Conservation (phyloP, 441 rosid species). For the Jatropha podagrica region DNA sequence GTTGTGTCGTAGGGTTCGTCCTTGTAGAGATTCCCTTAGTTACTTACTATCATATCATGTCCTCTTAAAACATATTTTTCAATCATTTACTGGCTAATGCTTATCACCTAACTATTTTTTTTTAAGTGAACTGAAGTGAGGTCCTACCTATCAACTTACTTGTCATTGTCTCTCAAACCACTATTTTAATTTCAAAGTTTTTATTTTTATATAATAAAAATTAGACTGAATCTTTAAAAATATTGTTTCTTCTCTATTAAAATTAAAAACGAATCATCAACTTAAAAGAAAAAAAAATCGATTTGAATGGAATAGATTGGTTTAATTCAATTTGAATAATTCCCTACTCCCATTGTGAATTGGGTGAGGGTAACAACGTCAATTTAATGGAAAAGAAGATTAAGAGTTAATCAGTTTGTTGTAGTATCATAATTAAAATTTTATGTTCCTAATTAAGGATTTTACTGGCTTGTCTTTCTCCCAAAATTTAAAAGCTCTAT, state of each 20-base stretch:
- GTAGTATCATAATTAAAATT: neutral
- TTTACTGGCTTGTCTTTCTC: too few relatives aligned
- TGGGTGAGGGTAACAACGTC: neutral
- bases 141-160: neutral
- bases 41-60: neutral
- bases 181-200: too few relatives aligned
- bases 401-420: neutral
- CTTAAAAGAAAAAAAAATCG: too few relatives aligned
- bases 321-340: too few relatives aligned
- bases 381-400: neutral
- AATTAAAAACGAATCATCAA: too few relatives aligned
- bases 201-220: too few relatives aligned
- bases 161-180: neutral
- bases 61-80: neutral
- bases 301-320: too few relatives aligned
- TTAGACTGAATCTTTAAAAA: too few relatives aligned
- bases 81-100: neutral
- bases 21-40: neutral
- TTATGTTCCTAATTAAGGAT: constrained; percentile 1
- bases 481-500: neutral
- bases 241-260: too few relatives aligned
- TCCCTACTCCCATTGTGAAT: too few relatives aligned
- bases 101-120: neutral
- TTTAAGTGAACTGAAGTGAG: neutral
- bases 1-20: neutral